Evolutionary conservation across 805 yeast species (phyloP), one percentile per base, ranked within the genome.

Genomic region (Cyberlindnera galapagoensis): DNA sequence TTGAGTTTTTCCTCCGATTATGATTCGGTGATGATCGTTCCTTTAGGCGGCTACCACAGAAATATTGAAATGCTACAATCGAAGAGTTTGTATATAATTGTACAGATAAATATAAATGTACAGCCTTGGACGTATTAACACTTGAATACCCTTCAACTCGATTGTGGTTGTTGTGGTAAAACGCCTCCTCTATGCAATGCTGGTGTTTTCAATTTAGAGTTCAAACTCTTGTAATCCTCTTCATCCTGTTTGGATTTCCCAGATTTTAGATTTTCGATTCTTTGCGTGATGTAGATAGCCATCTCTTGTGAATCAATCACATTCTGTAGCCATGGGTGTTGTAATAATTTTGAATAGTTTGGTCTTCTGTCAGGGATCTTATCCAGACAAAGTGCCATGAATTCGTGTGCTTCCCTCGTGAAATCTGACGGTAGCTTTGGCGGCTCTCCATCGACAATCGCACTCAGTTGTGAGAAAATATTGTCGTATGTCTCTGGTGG

Each of bases 371-470:
- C 73, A 1, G 98, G 95, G 34, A 72, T 71, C 59, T 90, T 92
- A 47, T 78, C 77, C 35, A 92, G 63, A 58, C 92, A 83, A 37
- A 74, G 69, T 9, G 67, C 65, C 9, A 90, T 94, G 56, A 92
- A 92, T 42, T 77, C 74, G 46, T 76, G 80, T 0, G 97, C 97
- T 31, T 79, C 80, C n/a, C 65, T 55, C 2, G 88, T 74, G 52
- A 73, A 92, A 31, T 58, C 71, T 3, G 65, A 59, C 12, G 88
- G 88, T 33, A 87, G 62, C 28, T 64, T 62, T n/a, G 96, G 96
- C 4, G 95, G 86, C 18, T 82, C 87, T 9, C 95, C 96, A 52
- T 85, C 94, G n/a, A 92, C 97, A 49, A 92, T 92, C 3, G 97
- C 97, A 59, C 86, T 80, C 43, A 92, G 68, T 59, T 92, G 98